Evolutionary conservation across 2,329 filamentous ascomycete species (phyloP).

Genomic region (Blastomyces emzantsi): DNA sequence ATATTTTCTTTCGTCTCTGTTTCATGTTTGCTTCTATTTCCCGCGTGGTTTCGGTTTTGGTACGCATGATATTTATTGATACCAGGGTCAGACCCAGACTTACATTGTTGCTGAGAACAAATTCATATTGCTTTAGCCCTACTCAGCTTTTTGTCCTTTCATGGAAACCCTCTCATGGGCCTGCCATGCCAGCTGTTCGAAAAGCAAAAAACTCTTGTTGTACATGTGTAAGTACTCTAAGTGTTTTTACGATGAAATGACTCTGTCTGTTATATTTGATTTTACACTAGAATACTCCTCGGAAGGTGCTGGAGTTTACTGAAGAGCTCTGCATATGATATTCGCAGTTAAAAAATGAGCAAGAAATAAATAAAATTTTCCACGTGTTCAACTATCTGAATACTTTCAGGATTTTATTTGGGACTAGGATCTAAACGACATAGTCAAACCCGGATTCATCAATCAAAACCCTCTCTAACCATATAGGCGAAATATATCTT

Average conservation of each 20-base stretch:
- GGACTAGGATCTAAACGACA: background rate
- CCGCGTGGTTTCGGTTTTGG: background rate
- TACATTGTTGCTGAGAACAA: background rate
- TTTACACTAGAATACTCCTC: background rate
- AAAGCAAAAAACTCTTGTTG: background rate
- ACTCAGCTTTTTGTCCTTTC: background rate
- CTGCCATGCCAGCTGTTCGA: background rate
- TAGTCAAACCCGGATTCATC: background rate
- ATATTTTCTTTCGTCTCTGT: background rate
- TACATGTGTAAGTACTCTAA: background rate
- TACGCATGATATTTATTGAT: background rate
- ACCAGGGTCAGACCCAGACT: background rate
- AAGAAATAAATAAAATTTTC: background rate
- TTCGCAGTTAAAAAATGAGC: background rate
- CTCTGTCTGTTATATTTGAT: background rate
- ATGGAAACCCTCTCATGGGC: background rate
- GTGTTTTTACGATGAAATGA: too few relatives aligned
- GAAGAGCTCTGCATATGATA: background rate
- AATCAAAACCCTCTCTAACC: background rate
- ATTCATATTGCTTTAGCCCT: background rate
- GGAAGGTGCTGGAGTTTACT: background rate
- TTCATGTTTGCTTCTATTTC: background rate
- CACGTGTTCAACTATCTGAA: background rate
- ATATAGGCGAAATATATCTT: background rate
- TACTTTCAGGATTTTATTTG: background rate